phyloP scores from a whole-genome alignment of 2,329 filamentous ascomycete genomes.

The Chaetomium olivaceum region DNA sequence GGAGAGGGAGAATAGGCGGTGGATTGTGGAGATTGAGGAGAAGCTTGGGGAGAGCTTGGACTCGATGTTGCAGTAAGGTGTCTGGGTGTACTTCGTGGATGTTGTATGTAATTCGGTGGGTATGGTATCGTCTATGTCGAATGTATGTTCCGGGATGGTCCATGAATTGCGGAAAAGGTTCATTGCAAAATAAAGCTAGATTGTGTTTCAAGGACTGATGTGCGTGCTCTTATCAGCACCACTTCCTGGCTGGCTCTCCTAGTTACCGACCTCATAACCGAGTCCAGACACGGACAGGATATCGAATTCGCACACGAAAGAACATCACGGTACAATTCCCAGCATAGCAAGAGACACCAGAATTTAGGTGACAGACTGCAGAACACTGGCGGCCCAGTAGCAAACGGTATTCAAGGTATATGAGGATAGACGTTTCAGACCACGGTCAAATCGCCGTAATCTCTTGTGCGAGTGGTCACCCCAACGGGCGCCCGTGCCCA shows the following conservation, averaged over 20 bases:
- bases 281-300: too few relatives aligned
- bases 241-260: not conserved
- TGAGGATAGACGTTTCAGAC: too few relatives aligned
- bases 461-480: too few relatives aligned
- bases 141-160: not conserved
- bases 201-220: not conserved
- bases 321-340: too few relatives aligned
- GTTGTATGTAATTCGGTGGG: not conserved
- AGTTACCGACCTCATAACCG: not conserved
- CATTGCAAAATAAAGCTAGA: not conserved
- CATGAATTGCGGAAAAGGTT: constrained; percentile 1
- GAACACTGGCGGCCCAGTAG: too few relatives aligned
- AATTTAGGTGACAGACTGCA: too few relatives aligned
- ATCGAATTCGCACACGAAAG: too few relatives aligned
- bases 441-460: too few relatives aligned
- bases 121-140: not conserved
- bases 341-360: too few relatives aligned
- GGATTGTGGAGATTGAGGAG: constrained; percentile 88
- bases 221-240: not conserved
- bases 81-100: not conserved
- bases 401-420: too few relatives aligned
- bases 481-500: too few relatives aligned
- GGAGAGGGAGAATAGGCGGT: constrained; percentile 82
- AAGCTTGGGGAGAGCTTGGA: constrained; percentile 89
- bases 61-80: constrained; percentile 76